Evolutionary conservation across 768 basidiomycete genomes (phyloP), one percentile per base, ranked within the genome.

Genomic region (Pleurotus citrinopileatus): DNA sequence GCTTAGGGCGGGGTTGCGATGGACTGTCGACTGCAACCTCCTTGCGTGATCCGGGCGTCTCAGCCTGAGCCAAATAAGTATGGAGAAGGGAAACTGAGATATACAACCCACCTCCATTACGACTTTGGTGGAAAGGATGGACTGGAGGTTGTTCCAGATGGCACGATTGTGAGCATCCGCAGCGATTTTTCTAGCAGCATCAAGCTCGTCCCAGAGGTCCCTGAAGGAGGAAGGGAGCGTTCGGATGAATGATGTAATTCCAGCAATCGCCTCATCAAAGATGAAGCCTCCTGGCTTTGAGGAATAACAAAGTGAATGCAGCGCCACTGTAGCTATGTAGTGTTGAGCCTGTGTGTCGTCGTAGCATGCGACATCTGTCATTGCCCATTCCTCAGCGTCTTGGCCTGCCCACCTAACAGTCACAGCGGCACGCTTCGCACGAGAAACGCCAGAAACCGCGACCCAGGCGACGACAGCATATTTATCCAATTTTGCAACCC

Each of bases 141-240:
- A 69, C 55, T 79, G 76, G 46, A 96, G 66, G 53, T 79, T 84
- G 4, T 75, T 76, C 93, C 97, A 95, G 9, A 84, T 68, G 6
- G 66, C 68, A 26, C 90, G 74, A 63, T 95, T 94, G 17, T 72
- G 76, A 17, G 63, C 65, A 56, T 92, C 85, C 53, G 88, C 84
- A 27, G 72, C 73, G 4, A 62, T 56, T 60, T 86, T 89, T 60
- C 90, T 77, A 23, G 73, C 70, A 3, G 60, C 65, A 61, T 94
- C 94, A 13, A 98, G 71, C 66, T 95, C 91, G 52, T 91, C 88
- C 96, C 96, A 99, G 15, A 99, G 73, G 66, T 94, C 89, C 57
- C 94, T 81, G 68, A 87, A 96, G 15, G 81, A 78, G 2, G 86
- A 75, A 7, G 96, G 93, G n/a, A 98, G 74, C 7, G 84, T 67